Evolutionary conservation across 2,329 filamentous ascomycete genomes (phyloP), one percentile per base, ranked within the genome.

Genomic region (Alternaria brassicicola): DNA sequence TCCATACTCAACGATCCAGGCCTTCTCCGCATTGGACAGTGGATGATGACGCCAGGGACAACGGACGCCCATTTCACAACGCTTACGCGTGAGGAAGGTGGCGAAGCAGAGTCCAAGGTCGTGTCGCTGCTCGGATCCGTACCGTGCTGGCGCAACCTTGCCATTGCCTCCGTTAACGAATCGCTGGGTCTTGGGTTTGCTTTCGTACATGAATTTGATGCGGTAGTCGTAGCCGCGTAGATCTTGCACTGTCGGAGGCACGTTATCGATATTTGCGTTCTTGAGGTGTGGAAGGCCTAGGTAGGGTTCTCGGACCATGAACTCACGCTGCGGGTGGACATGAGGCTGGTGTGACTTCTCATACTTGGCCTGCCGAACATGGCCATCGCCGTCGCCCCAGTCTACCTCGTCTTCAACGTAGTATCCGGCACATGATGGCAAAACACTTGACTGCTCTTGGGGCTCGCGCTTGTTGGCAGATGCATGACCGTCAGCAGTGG

Each of bases 41-140:
- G 57, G 57, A 33, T 63, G 60, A 42, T 65, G 62, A 13, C 62
- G 60, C 62, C 62, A 65, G 8, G 60, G 54, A 41, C 62, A 65
- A 10, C 26, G 36, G 12, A 50, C 9, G 1, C 57, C 60, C 45
- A 61, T 59, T 38, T 63, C 55, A 39, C 62, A 65, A 6, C 23
- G 12, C 13, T 28, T 26, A 10, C 19, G 30, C 17, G 62, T 65
- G 13, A 55, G 54, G 17, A 63, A 65, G 0, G 62, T 63, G 7
- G 50, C 13, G 38, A 57, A 61, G 36, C 62, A 65, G 12, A 65
- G 33, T 1, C 62, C 62, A 2, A 65, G 46, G 3, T 65, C 62
- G 13, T 55, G 52, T 13, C 12, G 39, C 7, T 31, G 21, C 13
- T 35, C 31, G 3, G 57, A 51, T 6, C 60, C 62, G 15, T 65